These are phyloP conservation scores for Pseudoscleropodium purum DNA, from an alignment of 225 moss, liverwort and hornwort species.

Conservation along the genomic window DNA sequence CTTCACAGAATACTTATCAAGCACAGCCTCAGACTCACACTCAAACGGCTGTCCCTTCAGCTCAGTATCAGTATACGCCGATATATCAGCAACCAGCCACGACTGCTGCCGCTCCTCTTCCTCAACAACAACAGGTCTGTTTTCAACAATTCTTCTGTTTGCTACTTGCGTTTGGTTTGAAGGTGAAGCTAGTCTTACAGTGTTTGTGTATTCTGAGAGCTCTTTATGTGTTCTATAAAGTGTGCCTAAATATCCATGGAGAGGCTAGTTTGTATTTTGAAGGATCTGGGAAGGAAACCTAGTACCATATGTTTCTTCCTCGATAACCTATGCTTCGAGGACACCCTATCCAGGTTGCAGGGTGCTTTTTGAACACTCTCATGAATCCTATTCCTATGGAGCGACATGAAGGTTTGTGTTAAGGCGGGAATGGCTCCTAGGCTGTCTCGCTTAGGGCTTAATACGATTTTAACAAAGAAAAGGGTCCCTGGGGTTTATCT, in stretches of 20 bases:
- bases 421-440: neutral
- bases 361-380: neutral
- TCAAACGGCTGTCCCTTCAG: slow-evolving; percentile 12
- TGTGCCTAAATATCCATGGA: neutral
- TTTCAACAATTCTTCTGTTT: neutral
- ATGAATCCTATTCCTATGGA: neutral
- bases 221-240: neutral
- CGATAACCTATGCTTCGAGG: neutral
- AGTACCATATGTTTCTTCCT: neutral
- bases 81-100: slow-evolving; percentile 45
- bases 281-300: neutral
- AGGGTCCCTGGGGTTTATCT: neutral
- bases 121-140: slow-evolving; percentile 81
- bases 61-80: slow-evolving; percentile 46
- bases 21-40: slow-evolving; percentile 33
- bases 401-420: neutral
- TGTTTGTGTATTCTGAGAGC: neutral
- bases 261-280: neutral
- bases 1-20: slow-evolving; percentile 40
- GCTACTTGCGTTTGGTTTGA: neutral
- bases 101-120: slow-evolving; percentile 48
- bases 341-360: no score
- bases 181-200: neutral
- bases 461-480: neutral
- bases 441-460: neutral